Conservation (phyloP, 805 yeast genomes). For the Monosporozyma aerobia region DNA sequence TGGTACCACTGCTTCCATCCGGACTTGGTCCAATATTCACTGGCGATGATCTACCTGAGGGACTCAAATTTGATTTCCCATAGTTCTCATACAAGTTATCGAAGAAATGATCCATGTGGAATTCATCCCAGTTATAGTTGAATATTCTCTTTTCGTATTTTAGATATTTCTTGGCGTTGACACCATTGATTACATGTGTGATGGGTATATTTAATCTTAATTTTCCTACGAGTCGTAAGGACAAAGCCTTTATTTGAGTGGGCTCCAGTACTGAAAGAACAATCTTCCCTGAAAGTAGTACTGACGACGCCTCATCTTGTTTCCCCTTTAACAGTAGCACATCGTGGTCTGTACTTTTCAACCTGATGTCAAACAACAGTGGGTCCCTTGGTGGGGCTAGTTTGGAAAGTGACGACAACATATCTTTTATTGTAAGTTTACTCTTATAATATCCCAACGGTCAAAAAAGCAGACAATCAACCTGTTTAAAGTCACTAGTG, state of each 20-base stretch:
- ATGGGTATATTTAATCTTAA: conserved; percentile 52
- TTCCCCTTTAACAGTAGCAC: conserved; percentile 76
- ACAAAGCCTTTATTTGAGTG: conserved; percentile 51
- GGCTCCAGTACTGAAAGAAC: conserved; percentile 74
- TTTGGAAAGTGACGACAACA: conserved; percentile 11
- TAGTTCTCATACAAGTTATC: conserved; percentile 18
- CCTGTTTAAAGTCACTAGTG: too few relatives aligned
- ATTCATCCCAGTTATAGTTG: conserved; percentile 70
- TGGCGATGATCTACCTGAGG: conserved; percentile 15
- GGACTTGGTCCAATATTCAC: not conserved
- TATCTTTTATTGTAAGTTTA: not conserved
- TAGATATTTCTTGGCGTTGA: conserved; percentile 39
- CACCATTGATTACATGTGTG: conserved; percentile 27
- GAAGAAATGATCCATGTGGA: conserved; percentile 41
- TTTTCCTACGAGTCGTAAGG: conserved; percentile 56
- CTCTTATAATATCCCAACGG: not conserved
- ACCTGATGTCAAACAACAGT: conserved; percentile 43
- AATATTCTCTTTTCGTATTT: conserved; percentile 55
- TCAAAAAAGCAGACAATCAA: too few relatives aligned
- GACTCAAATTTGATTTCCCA: conserved; percentile 9
- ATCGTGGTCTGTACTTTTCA: conserved; percentile 53
- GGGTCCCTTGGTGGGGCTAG: conserved; percentile 18
- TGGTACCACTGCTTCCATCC: not conserved
- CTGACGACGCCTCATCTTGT: conserved; percentile 68
- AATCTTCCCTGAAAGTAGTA: conserved; percentile 65